Base-by-base conservation (phyloP, 768 basidiomycete species). In the Termitomyces titanicus region DNA sequence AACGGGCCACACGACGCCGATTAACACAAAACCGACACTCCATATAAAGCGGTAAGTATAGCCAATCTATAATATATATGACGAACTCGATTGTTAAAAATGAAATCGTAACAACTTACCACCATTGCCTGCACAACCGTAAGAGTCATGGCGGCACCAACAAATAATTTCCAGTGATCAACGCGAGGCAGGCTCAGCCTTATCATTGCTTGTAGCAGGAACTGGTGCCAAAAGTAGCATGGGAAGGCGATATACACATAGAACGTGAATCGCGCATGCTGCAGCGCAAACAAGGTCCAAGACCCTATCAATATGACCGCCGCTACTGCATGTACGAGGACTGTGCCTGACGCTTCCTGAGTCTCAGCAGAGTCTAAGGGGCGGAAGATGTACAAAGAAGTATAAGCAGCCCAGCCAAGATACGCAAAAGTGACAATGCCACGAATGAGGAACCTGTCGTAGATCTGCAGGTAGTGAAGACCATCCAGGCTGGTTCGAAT, bases 401-500 rank as follows among this genome's bases (percentile, higher is more conserved):
- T 74, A 66, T 83, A 92, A 1, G 82, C 83, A 18, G 82, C 82
- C 89, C 92, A 94, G 50, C 90, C 90, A 3, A 78, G 66, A 67
- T 94, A 94, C 1, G 89, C 90, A 7, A 77, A 64, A 1, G 79
- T 79, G 48, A 92, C 91, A 58, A 94, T 83, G 3, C 64, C 71
- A 15, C 84, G 81, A 27, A 94, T 85, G 43, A 93, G 69, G 29
- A 81, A 72, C 17, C 89, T 83, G 64, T 94, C 90, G 66, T 93
- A 94, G 66, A 89, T 92, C 68, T 93, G 88, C 5, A 93, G 79
- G 64, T 93, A 93, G 29, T 84, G 82, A 31, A 92, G 69, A 0
- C 90, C 91, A 35, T 73, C 69, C 5, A 92, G 72, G 6, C 79
- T 74, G 11, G 72, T 61, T 34, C 75, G 56, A 43, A 89, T 85